Evolutionary conservation across 2,329 filamentous ascomycete genomes (phyloP).

Genomic region (Davidsoniella eucalypti): DNA sequence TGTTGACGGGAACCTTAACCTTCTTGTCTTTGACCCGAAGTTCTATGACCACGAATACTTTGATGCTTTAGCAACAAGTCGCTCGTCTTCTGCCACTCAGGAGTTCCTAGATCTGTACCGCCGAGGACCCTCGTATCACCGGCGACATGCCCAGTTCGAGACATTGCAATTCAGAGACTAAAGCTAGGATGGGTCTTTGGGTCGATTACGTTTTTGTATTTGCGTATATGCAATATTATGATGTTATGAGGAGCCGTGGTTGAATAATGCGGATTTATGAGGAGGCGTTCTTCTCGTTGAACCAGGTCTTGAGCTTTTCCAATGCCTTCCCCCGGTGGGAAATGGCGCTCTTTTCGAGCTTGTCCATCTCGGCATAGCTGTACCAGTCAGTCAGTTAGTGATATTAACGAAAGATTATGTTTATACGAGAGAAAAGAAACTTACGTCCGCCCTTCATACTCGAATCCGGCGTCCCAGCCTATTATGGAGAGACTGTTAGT

Average conservation of each 20-base stretch:
- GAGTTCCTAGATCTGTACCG: constrained; percentile 56
- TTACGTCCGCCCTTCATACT: constrained; percentile 74
- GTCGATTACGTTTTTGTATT: too few species aligned
- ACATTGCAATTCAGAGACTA: constrained; percentile 41
- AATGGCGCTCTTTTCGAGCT: constrained; percentile 71
- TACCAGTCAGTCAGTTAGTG: not conserved
- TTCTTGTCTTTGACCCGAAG: constrained; percentile 72
- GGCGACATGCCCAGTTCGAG: constrained; percentile 63
- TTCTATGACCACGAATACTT: constrained; percentile 11
- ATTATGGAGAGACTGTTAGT: constrained; percentile 2
- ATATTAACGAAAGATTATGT: not conserved
- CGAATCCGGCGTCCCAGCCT: constrained; percentile 97
- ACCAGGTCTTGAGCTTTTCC: constrained; percentile 69
- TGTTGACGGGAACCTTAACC: constrained; percentile 43
- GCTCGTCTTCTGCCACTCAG: constrained; percentile 19
- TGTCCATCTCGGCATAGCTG: constrained; percentile 88
- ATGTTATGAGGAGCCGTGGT: too few species aligned
- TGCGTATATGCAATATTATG: too few species aligned
- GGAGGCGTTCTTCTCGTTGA: constrained; percentile 30
- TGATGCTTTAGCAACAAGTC: not conserved
- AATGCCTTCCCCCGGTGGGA: constrained; percentile 84
- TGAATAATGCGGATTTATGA: not conserved
- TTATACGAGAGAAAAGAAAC: constrained; percentile 16
- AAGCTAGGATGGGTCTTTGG: too few species aligned
- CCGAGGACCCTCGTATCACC: constrained; percentile 49